A percentile compares a stretch with the other conserved stretches of the same genome.
phyloP scores from a whole-genome alignment of 2,329 filamentous ascomycete species.

The Calonectria pauciramosa region DNA sequence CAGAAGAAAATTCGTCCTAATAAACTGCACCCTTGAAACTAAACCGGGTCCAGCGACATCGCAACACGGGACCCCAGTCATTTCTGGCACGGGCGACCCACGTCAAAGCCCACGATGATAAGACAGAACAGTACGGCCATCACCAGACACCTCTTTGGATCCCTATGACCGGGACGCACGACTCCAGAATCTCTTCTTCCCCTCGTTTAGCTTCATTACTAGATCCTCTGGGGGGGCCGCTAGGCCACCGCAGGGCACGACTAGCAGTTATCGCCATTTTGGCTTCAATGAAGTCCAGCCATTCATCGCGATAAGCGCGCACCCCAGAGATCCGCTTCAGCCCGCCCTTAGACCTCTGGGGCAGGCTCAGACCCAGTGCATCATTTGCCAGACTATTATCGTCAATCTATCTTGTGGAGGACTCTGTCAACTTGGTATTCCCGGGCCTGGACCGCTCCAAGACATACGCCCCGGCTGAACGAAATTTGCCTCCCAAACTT shows the following conservation, averaged over 20 bases:
- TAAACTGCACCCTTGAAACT: constrained; percentile 1
- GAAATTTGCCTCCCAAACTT: constrained; percentile 39
- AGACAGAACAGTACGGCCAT: constrained; percentile 32
- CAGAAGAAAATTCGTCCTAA: not conserved
- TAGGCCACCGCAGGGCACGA: constrained; percentile 30
- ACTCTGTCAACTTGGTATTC: constrained; percentile 30
- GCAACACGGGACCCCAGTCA: constrained; percentile 28
- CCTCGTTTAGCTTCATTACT: constrained; percentile 20
- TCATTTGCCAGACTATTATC: constrained; percentile 38
- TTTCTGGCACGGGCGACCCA: constrained; percentile 29
- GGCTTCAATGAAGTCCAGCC: constrained; percentile 37
- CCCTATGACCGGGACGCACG: constrained; percentile 21
- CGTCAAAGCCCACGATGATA: constrained; percentile 35
- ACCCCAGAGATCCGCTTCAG: constrained; percentile 42
- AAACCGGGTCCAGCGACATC: constrained; percentile 32
- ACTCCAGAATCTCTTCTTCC: constrained; percentile 26
- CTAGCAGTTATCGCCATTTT: constrained; percentile 34
- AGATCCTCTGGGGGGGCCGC: constrained; percentile 27
- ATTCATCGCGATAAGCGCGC: constrained; percentile 47
- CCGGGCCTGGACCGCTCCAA: constrained; percentile 34
- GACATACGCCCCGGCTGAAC: constrained; percentile 23
- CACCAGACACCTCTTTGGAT: constrained; percentile 30
- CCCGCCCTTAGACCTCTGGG: constrained; percentile 27
- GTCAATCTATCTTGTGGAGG: constrained; percentile 22
- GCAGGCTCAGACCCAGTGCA: constrained; percentile 25